A percentile compares a stretch with the other conserved stretches of the same genome.
Evolutionary conservation across 305 asterid genomes (phyloP).

Genomic region (Solanum hybrid): DNA sequence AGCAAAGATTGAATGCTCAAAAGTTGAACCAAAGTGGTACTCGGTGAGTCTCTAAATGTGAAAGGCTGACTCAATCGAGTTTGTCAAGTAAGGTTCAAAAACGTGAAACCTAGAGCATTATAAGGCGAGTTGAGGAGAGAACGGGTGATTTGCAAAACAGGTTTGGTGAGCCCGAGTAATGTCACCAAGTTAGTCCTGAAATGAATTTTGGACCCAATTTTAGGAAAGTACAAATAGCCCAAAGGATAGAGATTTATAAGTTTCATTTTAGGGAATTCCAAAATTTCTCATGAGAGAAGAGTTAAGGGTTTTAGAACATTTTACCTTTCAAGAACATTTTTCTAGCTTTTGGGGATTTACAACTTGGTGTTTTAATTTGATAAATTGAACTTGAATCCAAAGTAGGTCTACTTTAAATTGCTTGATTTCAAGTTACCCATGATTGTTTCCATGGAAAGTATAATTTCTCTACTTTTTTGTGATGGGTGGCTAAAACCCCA

Average conservation of each 20-base stretch:
- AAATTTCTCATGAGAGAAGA: background rate
- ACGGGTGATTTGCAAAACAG: background rate
- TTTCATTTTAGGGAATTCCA: background rate
- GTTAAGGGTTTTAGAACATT: background rate
- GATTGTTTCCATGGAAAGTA: background rate
- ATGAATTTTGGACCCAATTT: background rate
- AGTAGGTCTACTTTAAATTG: background rate
- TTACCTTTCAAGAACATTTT: background rate
- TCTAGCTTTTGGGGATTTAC: background rate
- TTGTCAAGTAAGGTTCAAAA: background rate
- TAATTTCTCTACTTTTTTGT: background rate
- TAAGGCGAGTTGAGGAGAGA: background rate
- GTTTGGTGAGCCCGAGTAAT: background rate
- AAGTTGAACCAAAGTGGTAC: background rate
- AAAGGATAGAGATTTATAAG: background rate
- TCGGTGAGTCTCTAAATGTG: background rate
- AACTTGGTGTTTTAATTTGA: background rate
- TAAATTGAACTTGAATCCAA: background rate
- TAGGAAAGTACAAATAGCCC: background rate
- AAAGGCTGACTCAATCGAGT: background rate
- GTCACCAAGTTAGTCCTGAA: background rate
- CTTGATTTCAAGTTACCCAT: background rate
- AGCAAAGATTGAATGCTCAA: background rate
- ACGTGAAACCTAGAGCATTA: background rate
- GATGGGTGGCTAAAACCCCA: background rate